Conservation (phyloP, 2,329 filamentous ascomycete genomes). For the Sporothrix variecibatus region DNA sequence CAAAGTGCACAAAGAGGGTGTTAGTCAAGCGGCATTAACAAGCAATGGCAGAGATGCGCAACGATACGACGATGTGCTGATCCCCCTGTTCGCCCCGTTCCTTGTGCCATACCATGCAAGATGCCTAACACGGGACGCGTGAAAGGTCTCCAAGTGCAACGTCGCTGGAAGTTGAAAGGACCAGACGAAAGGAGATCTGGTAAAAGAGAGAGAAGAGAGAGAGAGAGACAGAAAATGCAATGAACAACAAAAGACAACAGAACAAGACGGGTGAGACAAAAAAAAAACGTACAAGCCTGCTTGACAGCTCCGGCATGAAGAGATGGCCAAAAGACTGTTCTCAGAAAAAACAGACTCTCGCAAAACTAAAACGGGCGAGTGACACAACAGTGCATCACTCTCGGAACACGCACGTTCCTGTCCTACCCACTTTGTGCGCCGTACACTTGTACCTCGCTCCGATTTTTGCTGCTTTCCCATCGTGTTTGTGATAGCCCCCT, state of each 20-base stretch:
- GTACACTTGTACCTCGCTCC: constrained; percentile 10
- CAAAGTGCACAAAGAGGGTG: background rate
- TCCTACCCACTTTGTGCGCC: constrained; percentile 1
- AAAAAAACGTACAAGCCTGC: background rate
- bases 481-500: background rate
- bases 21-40: constrained; percentile 19
- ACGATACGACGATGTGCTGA: constrained; percentile 14
- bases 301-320: background rate
- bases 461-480: background rate
- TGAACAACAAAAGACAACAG: background rate
- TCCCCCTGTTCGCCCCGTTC: constrained; percentile 17
- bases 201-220: background rate
- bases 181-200: background rate
- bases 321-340: background rate
- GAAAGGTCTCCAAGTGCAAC: background rate
- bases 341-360: background rate
- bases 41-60: constrained; percentile 20
- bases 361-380: constrained; percentile 4
- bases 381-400: background rate
- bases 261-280: background rate
- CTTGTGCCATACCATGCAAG: constrained; percentile 7
- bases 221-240: background rate
- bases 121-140: background rate
- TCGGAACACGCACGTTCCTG: constrained; percentile 9
- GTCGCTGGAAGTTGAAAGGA: background rate